phyloP scores from a whole-genome alignment of 805 yeast genomes.

The Zygotorulaspora sp. region DNA sequence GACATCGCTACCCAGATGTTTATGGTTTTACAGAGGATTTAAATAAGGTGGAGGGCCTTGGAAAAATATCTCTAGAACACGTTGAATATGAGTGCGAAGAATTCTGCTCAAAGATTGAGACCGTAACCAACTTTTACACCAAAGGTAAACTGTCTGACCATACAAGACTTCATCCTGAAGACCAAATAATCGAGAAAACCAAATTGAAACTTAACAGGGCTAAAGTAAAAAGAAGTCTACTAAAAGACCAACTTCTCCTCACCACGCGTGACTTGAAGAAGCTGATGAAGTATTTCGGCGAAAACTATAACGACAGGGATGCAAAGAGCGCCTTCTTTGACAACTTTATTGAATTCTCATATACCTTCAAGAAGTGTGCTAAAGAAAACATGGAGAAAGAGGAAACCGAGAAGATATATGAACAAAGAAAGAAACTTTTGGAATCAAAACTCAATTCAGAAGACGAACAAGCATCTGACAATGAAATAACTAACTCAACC shows the following conservation, averaged over 20 bases:
- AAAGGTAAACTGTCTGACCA: conserved; percentile 63
- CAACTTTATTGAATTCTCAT: conserved; percentile 55
- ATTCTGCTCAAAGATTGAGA: conserved; percentile 46
- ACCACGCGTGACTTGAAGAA: conserved; percentile 52
- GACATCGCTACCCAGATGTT: conserved; percentile 61
- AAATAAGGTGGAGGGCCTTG: conserved; percentile 46
- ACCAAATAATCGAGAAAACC: conserved; percentile 51
- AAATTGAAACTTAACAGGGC: conserved; percentile 53
- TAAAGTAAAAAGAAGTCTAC: conserved; percentile 45
- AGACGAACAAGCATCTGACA: conserved; percentile 1
- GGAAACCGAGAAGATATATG: conserved; percentile 61
- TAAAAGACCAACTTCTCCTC: conserved; percentile 47
- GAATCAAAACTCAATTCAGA: conserved; percentile 11
- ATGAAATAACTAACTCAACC: background rate
- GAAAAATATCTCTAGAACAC: conserved; percentile 60
- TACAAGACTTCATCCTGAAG: conserved; percentile 61
- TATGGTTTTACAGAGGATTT: conserved; percentile 60
- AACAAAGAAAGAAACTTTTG: conserved; percentile 55
- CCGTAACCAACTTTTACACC: conserved; percentile 50
- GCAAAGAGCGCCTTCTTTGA: conserved; percentile 57
- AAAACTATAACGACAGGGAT: conserved; percentile 50
- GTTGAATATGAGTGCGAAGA: conserved; percentile 56
- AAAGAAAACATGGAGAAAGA: conserved; percentile 61
- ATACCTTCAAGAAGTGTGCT: conserved; percentile 60
- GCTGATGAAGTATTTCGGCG: conserved; percentile 69